Evolutionary conservation across 2,329 filamentous ascomycete species (phyloP).

Genomic region (Neofusicoccum ribis): DNA sequence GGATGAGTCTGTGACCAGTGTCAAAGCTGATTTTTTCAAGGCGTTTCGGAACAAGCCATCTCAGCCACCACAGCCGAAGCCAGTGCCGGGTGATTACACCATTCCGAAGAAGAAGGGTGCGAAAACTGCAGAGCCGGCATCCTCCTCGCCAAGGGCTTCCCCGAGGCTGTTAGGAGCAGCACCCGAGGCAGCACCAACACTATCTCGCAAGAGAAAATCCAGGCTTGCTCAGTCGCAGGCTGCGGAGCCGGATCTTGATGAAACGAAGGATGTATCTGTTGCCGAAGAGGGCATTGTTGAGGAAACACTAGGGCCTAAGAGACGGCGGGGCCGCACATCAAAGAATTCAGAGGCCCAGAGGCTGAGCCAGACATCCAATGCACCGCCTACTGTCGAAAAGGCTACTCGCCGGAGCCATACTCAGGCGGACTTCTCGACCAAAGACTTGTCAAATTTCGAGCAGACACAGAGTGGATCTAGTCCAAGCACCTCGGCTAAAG

Average conservation of each 20-base stretch:
- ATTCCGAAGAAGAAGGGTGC: not conserved
- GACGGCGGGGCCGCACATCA: not conserved
- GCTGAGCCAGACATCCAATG: constrained; percentile 20
- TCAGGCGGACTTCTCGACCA: not conserved
- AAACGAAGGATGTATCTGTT: not conserved
- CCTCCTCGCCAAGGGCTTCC: not conserved
- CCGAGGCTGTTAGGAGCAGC: not conserved
- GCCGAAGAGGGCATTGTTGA: not conserved
- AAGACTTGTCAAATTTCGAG: not conserved
- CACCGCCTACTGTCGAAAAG: constrained; percentile 12
- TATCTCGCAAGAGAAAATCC: not conserved
- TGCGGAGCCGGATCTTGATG: not conserved
- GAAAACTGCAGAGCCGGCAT: not conserved
- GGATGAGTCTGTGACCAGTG: not conserved
- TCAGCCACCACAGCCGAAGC: not conserved
- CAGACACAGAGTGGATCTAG: not conserved
- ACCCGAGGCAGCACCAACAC: not conserved
- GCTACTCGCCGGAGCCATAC: not conserved
- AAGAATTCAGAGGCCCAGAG: constrained; percentile 15
- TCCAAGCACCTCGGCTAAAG: not conserved
- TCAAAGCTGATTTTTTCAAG: not conserved
- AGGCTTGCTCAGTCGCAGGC: constrained; percentile 11
- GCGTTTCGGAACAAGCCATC: not conserved
- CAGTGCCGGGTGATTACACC: not conserved
- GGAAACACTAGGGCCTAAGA: constrained; percentile 15